Percentiles rank a stretch among this genome's conserved stretches.
Conservation (phyloP, 2,329 filamentous ascomycete species). For the Didymella arachidicola region DNA sequence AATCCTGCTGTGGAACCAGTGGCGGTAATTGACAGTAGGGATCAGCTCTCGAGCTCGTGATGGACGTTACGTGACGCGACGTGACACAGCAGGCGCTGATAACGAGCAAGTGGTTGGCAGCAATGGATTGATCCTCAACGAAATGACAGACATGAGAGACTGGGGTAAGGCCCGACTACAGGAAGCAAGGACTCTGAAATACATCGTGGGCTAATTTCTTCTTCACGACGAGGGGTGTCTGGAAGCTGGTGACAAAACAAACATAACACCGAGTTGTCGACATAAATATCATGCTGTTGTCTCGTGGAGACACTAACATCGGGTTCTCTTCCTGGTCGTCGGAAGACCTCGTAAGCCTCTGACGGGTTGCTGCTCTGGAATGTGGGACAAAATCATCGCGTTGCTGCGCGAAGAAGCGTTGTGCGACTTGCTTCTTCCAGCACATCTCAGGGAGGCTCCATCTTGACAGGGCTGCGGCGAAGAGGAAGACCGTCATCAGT, state of each 20-base stretch:
- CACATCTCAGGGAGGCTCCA: constrained; percentile 9
- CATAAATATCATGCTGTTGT: neutral
- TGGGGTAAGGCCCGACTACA: constrained; percentile 15
- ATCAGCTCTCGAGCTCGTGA: constrained; percentile 30
- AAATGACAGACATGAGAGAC: constrained; percentile 12
- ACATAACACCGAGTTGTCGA: neutral
- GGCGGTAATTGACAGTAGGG: constrained; percentile 31
- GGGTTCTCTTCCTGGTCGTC: constrained; percentile 12
- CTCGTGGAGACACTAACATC: constrained; percentile 1
- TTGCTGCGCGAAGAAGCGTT: constrained; percentile 18
- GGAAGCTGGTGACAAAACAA: neutral
- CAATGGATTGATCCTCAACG: constrained; percentile 18
- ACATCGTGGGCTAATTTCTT: constrained; percentile 1
- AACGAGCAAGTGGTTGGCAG: constrained; percentile 22
- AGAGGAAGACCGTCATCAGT: neutral
- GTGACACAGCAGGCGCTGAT: constrained; percentile 33
- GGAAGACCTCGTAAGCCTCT: constrained; percentile 15
- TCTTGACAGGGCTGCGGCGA: neutral
- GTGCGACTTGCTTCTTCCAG: constrained; percentile 18
- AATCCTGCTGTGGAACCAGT: constrained; percentile 30
- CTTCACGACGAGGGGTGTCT: neutral
- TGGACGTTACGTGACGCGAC: constrained; percentile 27
- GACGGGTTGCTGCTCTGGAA: constrained; percentile 14
- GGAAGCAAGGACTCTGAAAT: constrained; percentile 12
- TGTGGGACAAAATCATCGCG: constrained; percentile 19